Percentiles rank a stretch among this genome's conserved stretches.
These are phyloP conservation scores for Arabidopsis suecica DNA, from an alignment of 345 rosid genomes.

Conservation along the genomic window DNA sequence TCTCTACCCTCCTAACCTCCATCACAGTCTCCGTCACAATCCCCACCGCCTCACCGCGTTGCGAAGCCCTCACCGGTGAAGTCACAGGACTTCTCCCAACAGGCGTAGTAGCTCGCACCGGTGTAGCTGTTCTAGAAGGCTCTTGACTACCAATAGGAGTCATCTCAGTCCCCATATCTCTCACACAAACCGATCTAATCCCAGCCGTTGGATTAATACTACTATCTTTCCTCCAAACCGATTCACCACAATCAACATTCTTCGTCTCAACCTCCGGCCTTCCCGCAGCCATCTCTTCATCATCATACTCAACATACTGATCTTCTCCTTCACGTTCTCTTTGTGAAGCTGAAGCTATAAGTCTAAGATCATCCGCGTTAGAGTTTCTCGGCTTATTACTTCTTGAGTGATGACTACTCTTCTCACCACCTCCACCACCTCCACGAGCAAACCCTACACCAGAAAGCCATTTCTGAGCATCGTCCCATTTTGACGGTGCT, in stretches of 20 bases:
- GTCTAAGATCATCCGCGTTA: conserved; percentile 86
- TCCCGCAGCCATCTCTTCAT: conserved; percentile 42
- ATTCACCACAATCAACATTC: conserved; percentile 76
- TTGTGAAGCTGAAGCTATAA: conserved; percentile 82
- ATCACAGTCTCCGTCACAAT: conserved; percentile 13
- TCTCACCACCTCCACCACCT: conserved; percentile 55
- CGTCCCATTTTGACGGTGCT: conserved; percentile 97
- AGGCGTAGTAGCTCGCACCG: conserved; percentile 80
- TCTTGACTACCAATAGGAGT: conserved; percentile 90
- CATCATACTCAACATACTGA: conserved; percentile 54
- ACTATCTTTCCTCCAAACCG: conserved; percentile 62
- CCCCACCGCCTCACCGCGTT: conserved; percentile 38
- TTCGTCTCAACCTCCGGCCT: conserved; percentile 62
- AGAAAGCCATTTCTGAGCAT: conserved; percentile 95
- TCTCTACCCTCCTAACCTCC: conserved; percentile 31
- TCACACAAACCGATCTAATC: conserved; percentile 74
- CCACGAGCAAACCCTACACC: conserved; percentile 71
- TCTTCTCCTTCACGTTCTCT: conserved; percentile 67
- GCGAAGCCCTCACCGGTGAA: conserved; percentile 71
- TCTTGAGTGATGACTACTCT: conserved; percentile 43
- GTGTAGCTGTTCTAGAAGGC: conserved; percentile 90
- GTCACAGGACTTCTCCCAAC: conserved; percentile 74
- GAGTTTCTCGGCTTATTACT: conserved; percentile 75
- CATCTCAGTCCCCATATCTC: conserved; percentile 99
- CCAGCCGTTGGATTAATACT: conserved; percentile 53